These are phyloP conservation scores for Candolleomyces aberdarensis DNA, from an alignment of 768 basidiomycete species.

Conservation along the genomic window DNA sequence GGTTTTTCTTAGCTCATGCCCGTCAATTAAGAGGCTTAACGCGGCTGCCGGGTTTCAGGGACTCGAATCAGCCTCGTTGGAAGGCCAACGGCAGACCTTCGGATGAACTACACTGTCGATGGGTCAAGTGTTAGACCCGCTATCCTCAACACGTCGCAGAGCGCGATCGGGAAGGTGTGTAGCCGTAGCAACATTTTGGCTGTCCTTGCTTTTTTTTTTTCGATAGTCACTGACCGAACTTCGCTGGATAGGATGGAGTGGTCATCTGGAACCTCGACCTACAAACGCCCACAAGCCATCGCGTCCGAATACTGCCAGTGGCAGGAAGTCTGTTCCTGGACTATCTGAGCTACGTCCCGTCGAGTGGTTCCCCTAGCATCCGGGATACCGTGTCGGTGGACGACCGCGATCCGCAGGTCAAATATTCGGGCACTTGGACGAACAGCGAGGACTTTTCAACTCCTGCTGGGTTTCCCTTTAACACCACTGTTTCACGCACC, in stretches of 20 bases:
- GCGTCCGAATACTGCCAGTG: background rate
- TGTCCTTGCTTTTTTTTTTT: too few species aligned
- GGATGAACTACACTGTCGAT: background rate
- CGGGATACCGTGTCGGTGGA: background rate
- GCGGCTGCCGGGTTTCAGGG: background rate
- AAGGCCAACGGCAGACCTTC: background rate
- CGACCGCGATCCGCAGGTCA: background rate
- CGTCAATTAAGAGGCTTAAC: too few species aligned
- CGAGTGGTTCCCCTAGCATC: too few species aligned
- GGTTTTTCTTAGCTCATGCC: too few species aligned
- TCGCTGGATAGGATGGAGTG: background rate
- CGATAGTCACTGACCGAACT: background rate
- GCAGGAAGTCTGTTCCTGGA: background rate
- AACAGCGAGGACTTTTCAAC: background rate
- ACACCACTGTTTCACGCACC: background rate
- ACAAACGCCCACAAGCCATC: background rate
- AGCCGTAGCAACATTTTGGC: background rate
- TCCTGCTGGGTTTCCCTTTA: background rate
- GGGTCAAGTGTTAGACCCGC: background rate
- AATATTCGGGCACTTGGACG: background rate
- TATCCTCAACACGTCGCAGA: background rate
- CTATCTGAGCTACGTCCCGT: background rate
- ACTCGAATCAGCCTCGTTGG: background rate
- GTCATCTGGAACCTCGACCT: background rate
- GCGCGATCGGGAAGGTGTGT: background rate